Evolutionary conservation across 108 stramenopile species (phyloP).

Genomic region (Cyclostephanos tholiformis): DNA sequence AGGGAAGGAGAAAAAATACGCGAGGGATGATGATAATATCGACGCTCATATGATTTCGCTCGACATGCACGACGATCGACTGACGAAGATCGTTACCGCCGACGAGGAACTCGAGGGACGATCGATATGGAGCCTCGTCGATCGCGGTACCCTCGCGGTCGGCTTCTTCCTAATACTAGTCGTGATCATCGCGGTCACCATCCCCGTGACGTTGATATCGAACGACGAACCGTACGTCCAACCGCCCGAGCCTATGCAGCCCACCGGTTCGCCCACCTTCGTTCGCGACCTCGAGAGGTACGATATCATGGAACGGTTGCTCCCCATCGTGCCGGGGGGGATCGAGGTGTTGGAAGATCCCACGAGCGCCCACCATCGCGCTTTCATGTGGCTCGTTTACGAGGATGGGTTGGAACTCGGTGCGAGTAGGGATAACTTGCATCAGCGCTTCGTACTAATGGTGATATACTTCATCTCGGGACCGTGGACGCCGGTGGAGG

Average conservation of each 20-base stretch:
- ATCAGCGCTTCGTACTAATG: slow-evolving; percentile 49
- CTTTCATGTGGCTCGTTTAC: slow-evolving; percentile 45
- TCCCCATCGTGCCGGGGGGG: slow-evolving; percentile 21
- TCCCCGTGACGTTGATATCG: slow-evolving; percentile 38
- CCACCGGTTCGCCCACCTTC: slow-evolving; percentile 15
- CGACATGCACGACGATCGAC: slow-evolving; percentile 22
- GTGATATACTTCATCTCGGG: slow-evolving; percentile 48
- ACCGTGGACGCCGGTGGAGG: slow-evolving; percentile 46
- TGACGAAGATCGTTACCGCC: slow-evolving; percentile 18
- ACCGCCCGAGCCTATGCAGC: slow-evolving; percentile 19
- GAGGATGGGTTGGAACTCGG: slow-evolving; percentile 52
- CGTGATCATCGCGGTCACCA: slow-evolving; percentile 39
- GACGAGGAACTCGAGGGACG: slow-evolving; percentile 39
- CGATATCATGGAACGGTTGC: slow-evolving; percentile 32
- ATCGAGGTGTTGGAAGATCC: slow-evolving; percentile 27
- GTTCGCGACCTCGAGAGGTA: slow-evolving; percentile 22
- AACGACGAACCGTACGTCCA: slow-evolving; percentile 42
- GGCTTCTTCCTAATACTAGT: slow-evolving; percentile 43
- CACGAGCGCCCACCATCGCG: slow-evolving; percentile 31
- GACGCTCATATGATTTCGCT: neutral
- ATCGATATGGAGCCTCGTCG: slow-evolving; percentile 22
- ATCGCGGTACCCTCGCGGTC: slow-evolving; percentile 33
- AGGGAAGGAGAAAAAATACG: too few species aligned
- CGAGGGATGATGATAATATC: too few species aligned
- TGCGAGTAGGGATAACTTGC: slow-evolving; percentile 29